Percentiles rank a stretch among this genome's conserved stretches.
phyloP scores from a whole-genome alignment of 1,284 basidiomycete species.

The Cutaneotrichosporon arboriforme region DNA sequence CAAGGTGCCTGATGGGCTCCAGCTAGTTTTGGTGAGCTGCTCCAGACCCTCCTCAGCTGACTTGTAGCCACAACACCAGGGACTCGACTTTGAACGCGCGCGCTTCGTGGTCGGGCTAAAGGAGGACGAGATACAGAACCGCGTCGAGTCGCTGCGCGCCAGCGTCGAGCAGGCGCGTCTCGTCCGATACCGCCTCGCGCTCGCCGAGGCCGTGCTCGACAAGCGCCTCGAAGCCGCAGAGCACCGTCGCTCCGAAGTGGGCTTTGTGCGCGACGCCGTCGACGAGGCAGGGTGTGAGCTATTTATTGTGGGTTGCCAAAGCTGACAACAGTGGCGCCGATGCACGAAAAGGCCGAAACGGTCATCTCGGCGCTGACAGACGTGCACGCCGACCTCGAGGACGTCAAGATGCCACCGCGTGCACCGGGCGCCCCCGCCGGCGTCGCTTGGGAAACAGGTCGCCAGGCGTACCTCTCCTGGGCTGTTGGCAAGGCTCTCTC shows the following conservation, averaged over 20 bases:
- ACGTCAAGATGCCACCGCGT: constrained; percentile 10
- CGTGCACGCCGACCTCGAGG: constrained; percentile 32
- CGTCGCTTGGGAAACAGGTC: constrained; percentile 44
- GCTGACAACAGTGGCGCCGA: constrained; percentile 32
- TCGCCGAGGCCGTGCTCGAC: constrained; percentile 41
- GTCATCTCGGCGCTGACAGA: constrained; percentile 23
- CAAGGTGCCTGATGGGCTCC: constrained; percentile 38
- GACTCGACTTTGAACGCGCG: constrained; percentile 45
- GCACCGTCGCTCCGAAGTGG: constrained; percentile 41
- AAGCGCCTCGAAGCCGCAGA: constrained; percentile 33
- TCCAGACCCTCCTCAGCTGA: constrained; percentile 1
- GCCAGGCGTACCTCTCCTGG: constrained; percentile 47
- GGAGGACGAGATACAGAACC: constrained; percentile 27
- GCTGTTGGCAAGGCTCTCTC: constrained; percentile 33
- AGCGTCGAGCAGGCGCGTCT: constrained; percentile 44
- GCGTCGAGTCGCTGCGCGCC: constrained; percentile 34
- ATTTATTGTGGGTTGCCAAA: background rate
- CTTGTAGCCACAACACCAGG: constrained; percentile 45
- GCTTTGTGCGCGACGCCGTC: constrained; percentile 40
- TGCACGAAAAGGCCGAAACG: constrained; percentile 26
- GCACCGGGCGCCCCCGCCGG: background rate
- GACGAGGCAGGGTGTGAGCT: constrained; percentile 32
- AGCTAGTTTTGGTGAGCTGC: constrained; percentile 37
- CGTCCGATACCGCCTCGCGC: constrained; percentile 30
- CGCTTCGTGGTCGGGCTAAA: constrained; percentile 34